Conservation (phyloP, 2,329 filamentous ascomycete genomes). For the Phoma sp. region DNA sequence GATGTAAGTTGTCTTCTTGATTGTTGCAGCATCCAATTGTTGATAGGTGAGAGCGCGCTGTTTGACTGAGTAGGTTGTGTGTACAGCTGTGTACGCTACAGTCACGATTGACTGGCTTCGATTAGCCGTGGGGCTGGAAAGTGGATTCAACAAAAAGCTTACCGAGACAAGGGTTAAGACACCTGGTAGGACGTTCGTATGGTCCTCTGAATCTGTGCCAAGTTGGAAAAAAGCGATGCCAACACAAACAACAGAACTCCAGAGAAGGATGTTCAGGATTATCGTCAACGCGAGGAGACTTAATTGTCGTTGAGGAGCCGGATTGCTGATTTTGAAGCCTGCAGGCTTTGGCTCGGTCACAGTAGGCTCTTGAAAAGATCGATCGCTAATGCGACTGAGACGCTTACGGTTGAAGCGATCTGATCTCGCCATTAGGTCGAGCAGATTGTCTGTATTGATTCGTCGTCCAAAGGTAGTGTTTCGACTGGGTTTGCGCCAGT, state of each 20-base stretch:
- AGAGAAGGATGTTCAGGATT: constrained; percentile 44
- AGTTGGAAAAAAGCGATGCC: constrained; percentile 39
- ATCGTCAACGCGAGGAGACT: constrained; percentile 44
- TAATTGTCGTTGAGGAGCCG: constrained; percentile 35
- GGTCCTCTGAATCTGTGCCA: constrained; percentile 34
- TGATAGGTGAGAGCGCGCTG: constrained; percentile 40
- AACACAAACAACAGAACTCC: constrained; percentile 40
- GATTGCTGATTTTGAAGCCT: constrained; percentile 3
- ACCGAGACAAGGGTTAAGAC: constrained; percentile 44
- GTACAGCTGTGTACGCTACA: constrained; percentile 42
- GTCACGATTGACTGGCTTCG: constrained; percentile 39
- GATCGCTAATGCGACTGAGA: constrained; percentile 7
- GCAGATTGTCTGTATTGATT: neutral
- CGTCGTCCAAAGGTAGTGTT: neutral
- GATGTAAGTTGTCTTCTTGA: constrained; percentile 42
- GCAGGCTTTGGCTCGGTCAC: constrained; percentile 3
- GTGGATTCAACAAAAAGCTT: constrained; percentile 8
- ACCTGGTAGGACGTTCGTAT: constrained; percentile 36
- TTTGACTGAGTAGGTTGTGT: constrained; percentile 43
- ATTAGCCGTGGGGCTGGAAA: constrained; percentile 9
- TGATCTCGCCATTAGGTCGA: constrained; percentile 2
- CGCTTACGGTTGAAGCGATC: neutral
- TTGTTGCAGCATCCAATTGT: constrained; percentile 25
- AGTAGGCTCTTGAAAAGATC: neutral
- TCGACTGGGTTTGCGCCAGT: neutral